Conservation (phyloP, 169 alveolate species). For the Eimeria praecox region DNA sequence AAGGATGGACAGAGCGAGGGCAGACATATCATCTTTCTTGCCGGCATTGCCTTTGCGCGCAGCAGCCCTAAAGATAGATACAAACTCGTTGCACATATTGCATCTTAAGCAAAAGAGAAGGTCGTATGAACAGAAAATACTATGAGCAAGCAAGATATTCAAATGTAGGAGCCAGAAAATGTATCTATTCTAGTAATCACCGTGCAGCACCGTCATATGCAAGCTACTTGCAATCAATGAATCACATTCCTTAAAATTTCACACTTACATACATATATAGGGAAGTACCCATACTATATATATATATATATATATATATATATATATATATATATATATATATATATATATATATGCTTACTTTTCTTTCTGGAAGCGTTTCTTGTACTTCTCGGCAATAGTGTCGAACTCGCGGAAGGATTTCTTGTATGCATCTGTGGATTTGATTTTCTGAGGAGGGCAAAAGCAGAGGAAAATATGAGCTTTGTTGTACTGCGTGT, state of each 20-base stretch:
- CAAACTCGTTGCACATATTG: not conserved
- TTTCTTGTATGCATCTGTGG: not conserved
- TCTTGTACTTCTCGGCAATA: slow-evolving; percentile 51
- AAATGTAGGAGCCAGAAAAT: slow-evolving; percentile 3
- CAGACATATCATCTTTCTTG: slow-evolving; percentile 27
- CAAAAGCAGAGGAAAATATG: not conserved
- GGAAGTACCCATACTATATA: too few relatives aligned
- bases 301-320: not conserved
- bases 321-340: not conserved
- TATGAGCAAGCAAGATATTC: not conserved
- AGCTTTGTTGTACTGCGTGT: not conserved
- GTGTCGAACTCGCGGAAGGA: slow-evolving; percentile 28
- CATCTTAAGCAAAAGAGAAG: not conserved
- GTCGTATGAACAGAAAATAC: not conserved
- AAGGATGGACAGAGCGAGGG: slow-evolving; percentile 53
- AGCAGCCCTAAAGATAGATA: slow-evolving; percentile 4
- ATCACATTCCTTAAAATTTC: not conserved
- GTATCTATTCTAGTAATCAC: not conserved
- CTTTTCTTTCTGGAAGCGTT: slow-evolving; percentile 30
- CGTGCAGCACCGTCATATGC: not conserved
- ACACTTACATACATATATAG: too few relatives aligned
- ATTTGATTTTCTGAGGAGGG: slow-evolving; percentile 17
- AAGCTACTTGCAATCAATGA: not conserved
- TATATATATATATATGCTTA: not conserved
- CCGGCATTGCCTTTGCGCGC: slow-evolving; percentile 42